Evolutionary conservation across 371 early-diverging fungal species (phyloP), one percentile per base, ranked within the genome.

Genomic region (Mortierella sp.): DNA sequence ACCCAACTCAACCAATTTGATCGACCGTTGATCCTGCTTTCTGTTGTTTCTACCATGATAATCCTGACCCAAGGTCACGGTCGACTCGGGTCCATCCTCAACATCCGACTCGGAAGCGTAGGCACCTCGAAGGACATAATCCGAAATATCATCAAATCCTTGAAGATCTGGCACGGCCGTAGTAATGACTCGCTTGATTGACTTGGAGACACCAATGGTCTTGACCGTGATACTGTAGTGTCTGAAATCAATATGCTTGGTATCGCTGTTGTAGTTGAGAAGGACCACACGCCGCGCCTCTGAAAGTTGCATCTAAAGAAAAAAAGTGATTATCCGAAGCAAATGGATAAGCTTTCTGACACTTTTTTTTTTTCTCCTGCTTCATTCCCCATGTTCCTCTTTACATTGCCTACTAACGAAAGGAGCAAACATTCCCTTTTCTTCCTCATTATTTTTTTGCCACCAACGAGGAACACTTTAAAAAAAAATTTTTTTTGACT

Each of bases 221-320:
- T 95, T 96, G 59, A 98, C 94, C 12, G 87, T 90, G 61, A 99
- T 92, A 53, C 86, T 85, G 81, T 95, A 99, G 81, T 99, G 98
- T 28, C 99, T 88, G 70, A 98, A 92, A 71, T 97, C 96, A 55
- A 99, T 90, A 66, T 82, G 83, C 3, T 88, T 91, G 1, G 95
- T 94, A 56, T 92, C 95, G 45, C 86, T 83, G 81, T 98, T 95
- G 80, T 94, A 94, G 84, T 95, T 95, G 75, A 97, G 91, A 48
- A 99, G 83, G 37, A 99, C 89, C 1, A 99, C 95, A 61, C 99
- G 93, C 18, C 95, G 89, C 28, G 95, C 94, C 30, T 96, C 95
- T 1, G 93, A 80, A 58, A 98, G 81, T 83, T 92, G 90, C 92
- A 98, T 95, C 89, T 14, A 9, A 23, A 46, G 30, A 48, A 29